phyloP scores from a whole-genome alignment of 805 yeast species.

The Vanderwaltozyma yarrowii region DNA sequence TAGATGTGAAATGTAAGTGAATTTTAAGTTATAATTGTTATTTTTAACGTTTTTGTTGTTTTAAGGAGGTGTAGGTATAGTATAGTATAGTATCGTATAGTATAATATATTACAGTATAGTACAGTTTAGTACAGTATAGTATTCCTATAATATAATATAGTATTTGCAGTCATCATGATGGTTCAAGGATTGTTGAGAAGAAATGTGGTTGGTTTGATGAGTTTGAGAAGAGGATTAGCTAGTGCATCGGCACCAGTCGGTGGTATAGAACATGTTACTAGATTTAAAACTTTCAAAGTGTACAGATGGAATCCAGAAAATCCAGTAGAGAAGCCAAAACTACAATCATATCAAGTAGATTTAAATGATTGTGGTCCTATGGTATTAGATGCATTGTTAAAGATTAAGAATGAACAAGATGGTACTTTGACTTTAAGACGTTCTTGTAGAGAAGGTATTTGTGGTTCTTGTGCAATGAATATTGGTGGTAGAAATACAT shows the following conservation, averaged over 20 bases:
- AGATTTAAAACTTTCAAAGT: constrained; percentile 77
- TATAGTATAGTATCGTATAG: too few species aligned
- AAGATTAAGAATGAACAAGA: constrained; percentile 97
- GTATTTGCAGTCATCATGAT: neutral
- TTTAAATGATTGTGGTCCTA: constrained; percentile 90
- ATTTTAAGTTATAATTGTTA: too few species aligned
- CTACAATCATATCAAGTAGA: constrained; percentile 79
- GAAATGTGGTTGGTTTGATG: constrained; percentile 3
- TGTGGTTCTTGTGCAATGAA: constrained; percentile 99
- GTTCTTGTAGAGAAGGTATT: constrained; percentile 98
- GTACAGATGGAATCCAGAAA: constrained; percentile 98
- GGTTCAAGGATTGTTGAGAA: neutral
- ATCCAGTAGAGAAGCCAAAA: constrained; percentile 84
- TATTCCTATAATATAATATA: too few species aligned
- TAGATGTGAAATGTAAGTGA: too few species aligned
- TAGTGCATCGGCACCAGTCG: constrained; percentile 38
- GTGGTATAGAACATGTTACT: constrained; percentile 30
- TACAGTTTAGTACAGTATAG: too few species aligned
- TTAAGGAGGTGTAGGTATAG: too few species aligned
- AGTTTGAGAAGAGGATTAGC: constrained; percentile 21
- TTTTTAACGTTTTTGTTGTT: too few species aligned
- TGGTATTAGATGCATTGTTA: constrained; percentile 90
- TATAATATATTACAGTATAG: too few species aligned
- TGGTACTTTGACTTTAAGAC: constrained; percentile 87
- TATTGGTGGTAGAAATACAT: constrained; percentile 93